Percentiles rank a stretch among this genome's conserved stretches.
phyloP scores from a whole-genome alignment of 2,329 filamentous ascomycete species.

The Aspergillus sp. region DNA sequence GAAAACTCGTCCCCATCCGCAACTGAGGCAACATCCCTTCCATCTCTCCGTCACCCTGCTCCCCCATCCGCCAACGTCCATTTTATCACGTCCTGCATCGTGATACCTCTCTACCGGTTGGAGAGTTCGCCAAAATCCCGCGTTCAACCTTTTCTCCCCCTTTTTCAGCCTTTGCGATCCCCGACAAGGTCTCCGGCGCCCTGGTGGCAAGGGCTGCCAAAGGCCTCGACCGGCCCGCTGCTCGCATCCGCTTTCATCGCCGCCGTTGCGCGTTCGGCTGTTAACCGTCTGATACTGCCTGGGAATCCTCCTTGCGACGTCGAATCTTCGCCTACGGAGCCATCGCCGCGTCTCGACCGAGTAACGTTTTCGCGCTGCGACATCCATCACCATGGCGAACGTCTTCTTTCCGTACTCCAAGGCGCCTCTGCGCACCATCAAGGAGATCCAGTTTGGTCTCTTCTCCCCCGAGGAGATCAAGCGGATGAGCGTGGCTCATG shows the following conservation, averaged over 20 bases:
- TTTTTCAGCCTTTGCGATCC: constrained; percentile 25
- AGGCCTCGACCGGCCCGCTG: constrained; percentile 36
- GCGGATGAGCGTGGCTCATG: constrained; percentile 92
- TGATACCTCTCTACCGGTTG: constrained; percentile 26
- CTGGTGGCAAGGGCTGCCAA: constrained; percentile 41
- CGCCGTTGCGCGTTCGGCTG: constrained; percentile 11
- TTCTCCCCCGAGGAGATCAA: constrained; percentile 98
- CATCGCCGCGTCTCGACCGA: constrained; percentile 3
- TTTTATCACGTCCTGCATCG: constrained; percentile 35
- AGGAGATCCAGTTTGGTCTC: constrained; percentile 98
- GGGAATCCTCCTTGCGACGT: constrained; percentile 6
- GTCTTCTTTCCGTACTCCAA: constrained; percentile 83
- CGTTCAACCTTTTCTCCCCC: constrained; percentile 17
- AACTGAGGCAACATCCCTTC: constrained; percentile 34
- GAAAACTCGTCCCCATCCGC: constrained; percentile 34
- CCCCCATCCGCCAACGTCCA: constrained; percentile 22
- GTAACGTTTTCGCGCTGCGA: constrained; percentile 10
- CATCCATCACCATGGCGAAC: constrained; percentile 68
- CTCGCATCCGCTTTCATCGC: constrained; percentile 26
- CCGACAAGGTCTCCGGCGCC: constrained; percentile 35
- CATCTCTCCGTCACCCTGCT: constrained; percentile 27
- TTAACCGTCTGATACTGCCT: constrained; percentile 4
- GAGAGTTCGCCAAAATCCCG: constrained; percentile 17
- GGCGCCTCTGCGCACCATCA: constrained; percentile 91
- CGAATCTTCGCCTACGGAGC: constrained; percentile 8